Evolutionary conservation across 345 rosid species (phyloP), one percentile per base, ranked within the genome.

Genomic region (Noccaea caerulescens): DNA sequence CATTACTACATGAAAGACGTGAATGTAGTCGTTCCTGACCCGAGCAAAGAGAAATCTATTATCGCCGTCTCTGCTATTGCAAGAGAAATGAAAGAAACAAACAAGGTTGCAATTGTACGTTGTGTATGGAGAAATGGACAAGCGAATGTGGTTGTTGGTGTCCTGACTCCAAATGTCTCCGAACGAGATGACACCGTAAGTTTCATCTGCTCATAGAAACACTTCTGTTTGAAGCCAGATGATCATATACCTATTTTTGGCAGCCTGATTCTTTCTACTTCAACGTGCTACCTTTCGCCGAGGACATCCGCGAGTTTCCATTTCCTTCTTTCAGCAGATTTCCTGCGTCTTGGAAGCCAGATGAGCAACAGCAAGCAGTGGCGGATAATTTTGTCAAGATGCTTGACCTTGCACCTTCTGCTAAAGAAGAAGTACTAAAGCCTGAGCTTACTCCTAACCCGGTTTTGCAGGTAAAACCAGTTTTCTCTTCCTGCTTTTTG

Each of bases 111-210:
- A 56, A 86, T 94, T 71, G 62, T 89, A 68, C 95, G 97, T 14
- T 94, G 99, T 76, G 99, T 89, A 68, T 94, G 99, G 99, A 87
- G 93, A 81, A 88, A 89, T 58, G 93, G 93, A 67, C 95, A 81
- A 72, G 81, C 82, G 42, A 87, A 63, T 66, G 93, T 88, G 38
- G 87, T 85, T 72, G 72, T 94, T 73, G 99, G 97, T 41, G 84
- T 84, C 77, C 80, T 94, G 80, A 86, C 87, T 54, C 95, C 99
- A 66, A 87, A 85, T 67, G 58, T 91, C 13, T 86, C 95, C 69
- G 80, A 86, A 59, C 84, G 79, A 63, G 89, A 82, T 54, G 81
- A 86, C 38, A 75, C 80, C 18, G 97, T 94, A 81, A 77, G 91
- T 80, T 32, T 69, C 55, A 43, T 41, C 47, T 59, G 32, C 46